Evolutionary conservation across 2,329 filamentous ascomycete species (phyloP).

Genomic region (Fusarium burgessii): DNA sequence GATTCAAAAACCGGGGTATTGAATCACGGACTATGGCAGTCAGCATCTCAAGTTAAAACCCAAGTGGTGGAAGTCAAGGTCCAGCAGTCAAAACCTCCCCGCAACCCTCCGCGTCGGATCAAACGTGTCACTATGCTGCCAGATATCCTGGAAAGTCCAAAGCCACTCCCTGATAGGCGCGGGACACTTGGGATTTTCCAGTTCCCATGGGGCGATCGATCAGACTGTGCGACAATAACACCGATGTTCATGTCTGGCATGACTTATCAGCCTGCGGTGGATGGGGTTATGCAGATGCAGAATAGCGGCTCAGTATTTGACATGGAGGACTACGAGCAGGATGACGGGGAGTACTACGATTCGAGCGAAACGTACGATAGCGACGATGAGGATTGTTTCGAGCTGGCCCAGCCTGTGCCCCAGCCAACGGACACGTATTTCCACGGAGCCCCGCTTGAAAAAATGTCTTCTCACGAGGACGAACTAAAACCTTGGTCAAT

Average conservation of each 20-base stretch:
- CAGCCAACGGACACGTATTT: constrained; percentile 61
- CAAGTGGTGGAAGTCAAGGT: constrained; percentile 31
- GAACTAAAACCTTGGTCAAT: constrained; percentile 16
- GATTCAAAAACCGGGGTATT: constrained; percentile 7
- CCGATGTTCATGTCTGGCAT: constrained; percentile 65
- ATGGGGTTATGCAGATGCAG: constrained; percentile 41
- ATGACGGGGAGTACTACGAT: constrained; percentile 55
- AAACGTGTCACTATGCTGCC: constrained; percentile 70
- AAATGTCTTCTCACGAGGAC: constrained; percentile 37
- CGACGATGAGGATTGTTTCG: constrained; percentile 64
- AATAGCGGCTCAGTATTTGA: constrained; percentile 60
- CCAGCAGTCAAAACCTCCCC: constrained; percentile 61
- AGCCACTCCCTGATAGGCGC: constrained; percentile 68
- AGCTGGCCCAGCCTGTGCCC: constrained; percentile 72
- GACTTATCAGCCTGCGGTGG: constrained; percentile 52
- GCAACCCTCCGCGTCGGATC: constrained; percentile 66
- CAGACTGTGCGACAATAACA: constrained; percentile 64
- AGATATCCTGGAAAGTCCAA: constrained; percentile 72
- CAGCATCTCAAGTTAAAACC: constrained; percentile 21
- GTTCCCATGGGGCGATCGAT: constrained; percentile 74
- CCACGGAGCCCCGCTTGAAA: constrained; percentile 31
- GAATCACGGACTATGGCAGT: constrained; percentile 36
- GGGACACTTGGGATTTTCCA: constrained; percentile 74
- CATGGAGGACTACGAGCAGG: constrained; percentile 71
- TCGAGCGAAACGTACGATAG: constrained; percentile 44